phyloP scores from a whole-genome alignment of 2,329 filamentous ascomycete genomes.

The Ceratocystiopsis sp. region DNA sequence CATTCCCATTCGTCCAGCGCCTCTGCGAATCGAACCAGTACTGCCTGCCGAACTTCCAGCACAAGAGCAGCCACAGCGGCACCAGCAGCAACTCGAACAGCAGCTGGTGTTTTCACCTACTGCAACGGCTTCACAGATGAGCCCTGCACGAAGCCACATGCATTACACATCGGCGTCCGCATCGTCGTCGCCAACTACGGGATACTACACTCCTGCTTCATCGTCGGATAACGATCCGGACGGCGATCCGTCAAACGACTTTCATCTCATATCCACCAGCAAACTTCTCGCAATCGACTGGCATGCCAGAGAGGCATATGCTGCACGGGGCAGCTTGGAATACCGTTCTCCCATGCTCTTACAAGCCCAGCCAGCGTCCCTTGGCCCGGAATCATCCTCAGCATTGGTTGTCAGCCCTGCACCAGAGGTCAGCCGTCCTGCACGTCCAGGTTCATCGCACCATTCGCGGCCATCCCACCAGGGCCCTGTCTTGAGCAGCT shows the following conservation, averaged over 20 bases:
- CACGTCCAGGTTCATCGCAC: no score
- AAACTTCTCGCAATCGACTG: slow-evolving; percentile 33
- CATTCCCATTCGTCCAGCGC: no score
- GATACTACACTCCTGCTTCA: not conserved
- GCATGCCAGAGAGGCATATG: slow-evolving; percentile 21
- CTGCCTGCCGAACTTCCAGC: not conserved
- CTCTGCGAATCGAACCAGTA: no score
- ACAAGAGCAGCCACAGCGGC: not conserved
- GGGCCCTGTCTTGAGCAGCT: not conserved
- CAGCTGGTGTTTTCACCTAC: slow-evolving; percentile 1
- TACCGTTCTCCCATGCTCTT: slow-evolving; percentile 19
- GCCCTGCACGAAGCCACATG: no score
- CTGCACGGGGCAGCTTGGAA: slow-evolving; percentile 23
- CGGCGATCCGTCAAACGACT: slow-evolving; percentile 16
- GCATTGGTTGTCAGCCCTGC: no score
- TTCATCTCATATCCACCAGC: slow-evolving; percentile 35
- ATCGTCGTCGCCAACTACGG: not conserved
- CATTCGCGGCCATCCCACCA: no score
- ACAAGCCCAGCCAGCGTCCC: not conserved
- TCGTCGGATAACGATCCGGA: slow-evolving; percentile 18
- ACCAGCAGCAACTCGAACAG: not conserved
- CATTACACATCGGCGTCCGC: not conserved
- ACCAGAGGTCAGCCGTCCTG: no score
- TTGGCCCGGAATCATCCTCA: not conserved
- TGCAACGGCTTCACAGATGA: not conserved